A percentile compares a stretch with the other conserved stretches of the same genome.
phyloP scores from a whole-genome alignment of 2,329 filamentous ascomycete species.

The Aureobasidium sp. region DNA sequence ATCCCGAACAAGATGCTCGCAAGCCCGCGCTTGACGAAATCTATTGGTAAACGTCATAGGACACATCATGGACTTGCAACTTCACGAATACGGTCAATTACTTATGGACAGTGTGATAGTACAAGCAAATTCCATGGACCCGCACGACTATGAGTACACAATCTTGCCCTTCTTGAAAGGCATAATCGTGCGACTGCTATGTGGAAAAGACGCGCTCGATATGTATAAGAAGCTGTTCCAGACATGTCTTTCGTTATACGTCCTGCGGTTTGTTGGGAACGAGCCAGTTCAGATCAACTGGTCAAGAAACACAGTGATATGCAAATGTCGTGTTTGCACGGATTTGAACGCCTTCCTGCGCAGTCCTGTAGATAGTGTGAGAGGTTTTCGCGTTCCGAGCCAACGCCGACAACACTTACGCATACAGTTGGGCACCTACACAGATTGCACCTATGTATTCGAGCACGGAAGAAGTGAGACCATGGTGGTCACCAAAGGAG shows the following conservation, averaged over 20 bases:
- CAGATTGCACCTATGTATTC: background rate
- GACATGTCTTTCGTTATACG: background rate
- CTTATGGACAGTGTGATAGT: background rate
- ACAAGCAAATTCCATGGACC: background rate
- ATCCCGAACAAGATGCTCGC: background rate
- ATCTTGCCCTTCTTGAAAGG: background rate
- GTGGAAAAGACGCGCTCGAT: background rate
- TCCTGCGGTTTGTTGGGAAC: background rate
- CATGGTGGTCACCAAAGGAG: background rate
- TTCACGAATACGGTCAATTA: background rate
- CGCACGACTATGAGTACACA: background rate
- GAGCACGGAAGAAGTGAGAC: background rate
- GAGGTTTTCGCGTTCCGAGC: background rate
- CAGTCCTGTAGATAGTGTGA: background rate
- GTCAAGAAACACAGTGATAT: background rate
- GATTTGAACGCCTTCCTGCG: background rate
- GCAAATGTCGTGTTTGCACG: background rate
- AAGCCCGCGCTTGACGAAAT: background rate
- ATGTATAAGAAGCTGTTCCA: background rate
- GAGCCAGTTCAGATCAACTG: slow-evolving; percentile 4
- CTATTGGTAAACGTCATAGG: background rate
- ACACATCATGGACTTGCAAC: background rate
- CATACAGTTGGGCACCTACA: background rate
- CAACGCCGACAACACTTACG: background rate
- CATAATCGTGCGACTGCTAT: background rate